Evolutionary conservation across 306 rosid species (phyloP).

Genomic region (Vicia villosa): DNA sequence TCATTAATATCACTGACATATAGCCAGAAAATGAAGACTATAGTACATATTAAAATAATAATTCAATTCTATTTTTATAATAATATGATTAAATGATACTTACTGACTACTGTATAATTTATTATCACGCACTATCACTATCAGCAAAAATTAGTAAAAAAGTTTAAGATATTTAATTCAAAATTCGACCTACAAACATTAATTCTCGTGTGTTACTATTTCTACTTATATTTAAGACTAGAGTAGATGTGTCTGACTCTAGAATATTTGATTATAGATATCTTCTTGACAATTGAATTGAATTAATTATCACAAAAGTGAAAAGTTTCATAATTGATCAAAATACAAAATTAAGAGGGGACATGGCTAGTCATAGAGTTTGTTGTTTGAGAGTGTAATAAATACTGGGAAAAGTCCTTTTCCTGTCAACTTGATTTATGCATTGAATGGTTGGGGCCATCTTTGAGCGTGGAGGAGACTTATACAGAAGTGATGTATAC

Average conservation of each 20-base stretch:
- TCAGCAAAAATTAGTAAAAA: too few species aligned
- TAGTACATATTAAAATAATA: background rate
- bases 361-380: background rate
- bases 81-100: too few species aligned
- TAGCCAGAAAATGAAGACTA: background rate
- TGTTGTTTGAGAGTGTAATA: background rate
- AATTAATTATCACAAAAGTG: background rate
- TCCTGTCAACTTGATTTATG: background rate
- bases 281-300: background rate
- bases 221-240: too few species aligned
- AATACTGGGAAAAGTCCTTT: background rate
- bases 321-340: background rate
- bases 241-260: too few species aligned
- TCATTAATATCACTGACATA: slow-evolving; percentile 1
- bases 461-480: background rate
- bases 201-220: too few species aligned
- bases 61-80: too few species aligned
- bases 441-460: background rate
- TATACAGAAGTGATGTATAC: background rate
- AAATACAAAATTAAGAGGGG: too few species aligned
- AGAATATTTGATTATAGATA: too few species aligned
- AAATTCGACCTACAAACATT: too few species aligned
- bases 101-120: too few species aligned
- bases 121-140: too few species aligned
- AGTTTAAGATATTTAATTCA: too few species aligned